Evolutionary conservation across 2,329 filamentous ascomycete genomes (phyloP).

Genomic region (Fusarium sp.): DNA sequence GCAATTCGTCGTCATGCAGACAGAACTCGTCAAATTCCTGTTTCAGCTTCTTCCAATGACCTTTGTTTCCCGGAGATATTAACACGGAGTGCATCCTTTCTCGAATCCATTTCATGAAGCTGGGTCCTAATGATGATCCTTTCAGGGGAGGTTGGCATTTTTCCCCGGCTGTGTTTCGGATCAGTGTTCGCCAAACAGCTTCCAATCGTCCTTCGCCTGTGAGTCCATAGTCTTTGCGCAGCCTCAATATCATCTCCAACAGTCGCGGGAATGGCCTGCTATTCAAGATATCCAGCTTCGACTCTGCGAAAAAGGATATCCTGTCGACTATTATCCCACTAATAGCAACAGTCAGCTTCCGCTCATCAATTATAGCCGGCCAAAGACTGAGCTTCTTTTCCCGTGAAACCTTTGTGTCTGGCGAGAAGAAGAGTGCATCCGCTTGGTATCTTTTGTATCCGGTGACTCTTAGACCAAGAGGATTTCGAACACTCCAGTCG

Average conservation of each 20-base stretch:
- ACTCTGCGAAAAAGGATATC: not conserved
- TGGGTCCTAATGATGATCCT: not conserved
- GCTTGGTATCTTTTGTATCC: not conserved
- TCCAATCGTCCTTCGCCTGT: not conserved
- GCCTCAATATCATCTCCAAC: not conserved
- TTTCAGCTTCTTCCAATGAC: not conserved
- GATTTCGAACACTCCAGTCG: not conserved
- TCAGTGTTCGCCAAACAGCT: not conserved
- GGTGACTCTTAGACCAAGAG: not conserved
- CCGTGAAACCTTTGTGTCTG: fast-evolving
- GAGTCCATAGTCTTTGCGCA: not conserved
- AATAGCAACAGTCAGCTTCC: not conserved
- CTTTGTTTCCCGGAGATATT: fast-evolving
- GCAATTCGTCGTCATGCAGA: not conserved
- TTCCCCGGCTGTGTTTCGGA: not conserved
- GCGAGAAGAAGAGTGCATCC: not conserved
- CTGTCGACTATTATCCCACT: not conserved
- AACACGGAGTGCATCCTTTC: not conserved
- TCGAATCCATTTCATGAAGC: not conserved
- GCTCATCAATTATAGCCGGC: not conserved
- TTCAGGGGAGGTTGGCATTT: not conserved
- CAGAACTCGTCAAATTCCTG: not conserved
- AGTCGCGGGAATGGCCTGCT: not conserved
- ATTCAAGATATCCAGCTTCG: not conserved
- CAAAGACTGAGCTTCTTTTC: not conserved